A percentile compares a stretch with the other conserved stretches of the same genome.
These are phyloP conservation scores for Dothistroma septosporum DNA, from an alignment of 2,329 filamentous ascomycete species.

Conservation along the genomic window DNA sequence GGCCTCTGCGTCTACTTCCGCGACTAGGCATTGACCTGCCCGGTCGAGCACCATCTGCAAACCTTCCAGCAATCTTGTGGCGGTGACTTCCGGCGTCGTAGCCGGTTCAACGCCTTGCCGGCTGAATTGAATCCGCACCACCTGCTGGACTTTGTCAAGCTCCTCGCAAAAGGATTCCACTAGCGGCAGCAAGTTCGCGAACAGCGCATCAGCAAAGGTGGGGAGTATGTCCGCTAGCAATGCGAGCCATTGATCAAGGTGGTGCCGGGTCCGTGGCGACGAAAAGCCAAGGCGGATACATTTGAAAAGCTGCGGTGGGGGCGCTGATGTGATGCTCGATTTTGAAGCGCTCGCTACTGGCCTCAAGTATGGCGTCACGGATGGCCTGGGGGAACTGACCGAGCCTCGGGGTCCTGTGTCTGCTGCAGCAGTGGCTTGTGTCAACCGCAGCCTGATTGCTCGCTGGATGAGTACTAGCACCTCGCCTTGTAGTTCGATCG, in stretches of 20 bases:
- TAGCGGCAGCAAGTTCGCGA: constrained; percentile 83
- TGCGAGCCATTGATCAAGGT: constrained; percentile 86
- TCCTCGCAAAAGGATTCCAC: constrained; percentile 85
- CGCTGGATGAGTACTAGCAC: constrained; percentile 75
- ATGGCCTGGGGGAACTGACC: constrained; percentile 7
- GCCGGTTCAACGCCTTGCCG: constrained; percentile 1
- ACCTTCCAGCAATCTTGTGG: constrained; percentile 66
- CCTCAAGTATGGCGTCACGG: constrained; percentile 1
- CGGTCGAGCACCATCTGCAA: constrained; percentile 85
- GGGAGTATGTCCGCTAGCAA: constrained; percentile 81
- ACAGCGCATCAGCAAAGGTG: constrained; percentile 77
- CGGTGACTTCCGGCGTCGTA: constrained; percentile 25
- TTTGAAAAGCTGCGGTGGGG: constrained; percentile 71
- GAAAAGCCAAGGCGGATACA: constrained; percentile 79
- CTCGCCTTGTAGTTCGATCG: constrained; percentile 39
- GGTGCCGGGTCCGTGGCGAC: constrained; percentile 65
- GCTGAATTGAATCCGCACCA: constrained; percentile 62
- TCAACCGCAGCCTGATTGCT: constrained; percentile 58
- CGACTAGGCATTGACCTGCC: constrained; percentile 75
- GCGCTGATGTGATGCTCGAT: constrained; percentile 35
- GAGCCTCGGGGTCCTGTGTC: constrained; percentile 5
- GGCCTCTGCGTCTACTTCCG: constrained; percentile 67
- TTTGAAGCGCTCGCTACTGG: constrained; percentile 6
- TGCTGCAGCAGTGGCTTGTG: background rate
- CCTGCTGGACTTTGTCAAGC: constrained; percentile 67